A percentile compares a stretch with the other conserved stretches of the same genome.
Conservation (phyloP, 352 stramenopile genomes). For the Globisporangium perplexum region DNA sequence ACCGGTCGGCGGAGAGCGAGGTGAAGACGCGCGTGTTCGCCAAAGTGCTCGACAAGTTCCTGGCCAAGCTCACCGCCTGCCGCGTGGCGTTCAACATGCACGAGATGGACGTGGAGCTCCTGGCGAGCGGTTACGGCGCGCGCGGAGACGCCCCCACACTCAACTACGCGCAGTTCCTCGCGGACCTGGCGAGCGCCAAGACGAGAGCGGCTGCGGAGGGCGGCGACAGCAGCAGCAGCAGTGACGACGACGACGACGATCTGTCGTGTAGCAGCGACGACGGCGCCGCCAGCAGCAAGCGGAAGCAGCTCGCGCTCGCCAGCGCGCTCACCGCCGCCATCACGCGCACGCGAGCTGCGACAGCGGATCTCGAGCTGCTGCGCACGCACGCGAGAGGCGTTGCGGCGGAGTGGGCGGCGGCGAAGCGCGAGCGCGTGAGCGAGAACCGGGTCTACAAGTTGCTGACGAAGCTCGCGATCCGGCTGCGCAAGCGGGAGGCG, state of each 20-base stretch:
- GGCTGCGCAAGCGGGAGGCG: constrained; percentile 44
- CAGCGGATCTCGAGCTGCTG: constrained; percentile 29
- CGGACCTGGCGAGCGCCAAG: constrained; percentile 35
- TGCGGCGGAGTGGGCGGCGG: constrained; percentile 13
- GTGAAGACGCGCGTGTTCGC: constrained; percentile 64
- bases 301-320: constrained; percentile 21
- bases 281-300: constrained; percentile 22
- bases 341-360: constrained; percentile 26
- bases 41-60: constrained; percentile 75
- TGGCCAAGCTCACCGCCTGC: constrained; percentile 46
- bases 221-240: constrained; percentile 20
- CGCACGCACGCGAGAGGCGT: constrained; percentile 17
- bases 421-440: constrained; percentile 25
- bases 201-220: constrained; percentile 8
- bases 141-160: constrained; percentile 20
- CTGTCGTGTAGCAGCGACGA: constrained; percentile 43
- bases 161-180: constrained; percentile 48
- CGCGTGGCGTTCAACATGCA: constrained; percentile 63
- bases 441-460: constrained; percentile 62
- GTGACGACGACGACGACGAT: constrained; percentile 28
- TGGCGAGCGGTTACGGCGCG: constrained; percentile 26
- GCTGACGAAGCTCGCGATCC: constrained; percentile 34
- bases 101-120: constrained; percentile 43
- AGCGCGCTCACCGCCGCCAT: constrained; percentile 28
- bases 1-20: constrained; percentile 31